A percentile compares a stretch with the other conserved stretches of the same genome.
phyloP scores from a whole-genome alignment of 1,284 basidiomycete genomes.

The Ustilago tritici region DNA sequence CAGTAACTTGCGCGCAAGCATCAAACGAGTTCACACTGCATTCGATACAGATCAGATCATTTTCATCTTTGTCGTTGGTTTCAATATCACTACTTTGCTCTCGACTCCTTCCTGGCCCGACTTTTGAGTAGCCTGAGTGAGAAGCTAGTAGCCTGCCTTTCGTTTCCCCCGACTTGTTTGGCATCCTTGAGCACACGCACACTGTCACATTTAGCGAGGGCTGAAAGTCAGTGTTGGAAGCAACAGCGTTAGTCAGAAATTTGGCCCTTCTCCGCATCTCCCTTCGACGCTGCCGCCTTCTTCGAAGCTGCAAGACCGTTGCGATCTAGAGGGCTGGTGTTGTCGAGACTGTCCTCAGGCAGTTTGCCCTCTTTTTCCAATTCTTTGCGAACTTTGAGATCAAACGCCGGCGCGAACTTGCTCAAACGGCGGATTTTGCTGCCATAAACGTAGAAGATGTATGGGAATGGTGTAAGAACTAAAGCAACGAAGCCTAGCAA shows the following conservation, averaged over 20 bases:
- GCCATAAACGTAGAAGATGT: conserved; percentile 71
- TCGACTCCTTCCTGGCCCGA: conserved; percentile 63
- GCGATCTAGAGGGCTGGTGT: conserved; percentile 18
- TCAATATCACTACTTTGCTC: conserved; percentile 61
- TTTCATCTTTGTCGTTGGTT: conserved; percentile 55
- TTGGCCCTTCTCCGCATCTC: conserved; percentile 28
- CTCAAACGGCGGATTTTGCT: conserved; percentile 70
- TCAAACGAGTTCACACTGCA: too few relatives aligned
- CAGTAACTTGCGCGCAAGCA: not conserved
- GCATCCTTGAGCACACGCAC: too few relatives aligned
- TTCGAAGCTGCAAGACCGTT: conserved; percentile 29
- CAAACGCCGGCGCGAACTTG: conserved; percentile 68
- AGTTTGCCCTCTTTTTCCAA: conserved; percentile 58
- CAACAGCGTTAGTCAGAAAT: too few relatives aligned
- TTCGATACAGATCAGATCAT: conserved; percentile 23
- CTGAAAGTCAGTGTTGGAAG: too few relatives aligned
- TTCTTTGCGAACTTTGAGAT: conserved; percentile 56
- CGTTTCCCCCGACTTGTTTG: too few relatives aligned
- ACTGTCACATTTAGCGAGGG: too few relatives aligned
- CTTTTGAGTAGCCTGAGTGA: conserved; percentile 15
- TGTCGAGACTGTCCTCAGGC: conserved; percentile 45
- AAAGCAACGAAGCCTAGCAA: conserved; percentile 79
- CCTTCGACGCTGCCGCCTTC: conserved; percentile 14
- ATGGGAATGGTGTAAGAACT: conserved; percentile 78
- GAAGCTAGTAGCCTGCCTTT: too few relatives aligned